A percentile compares a stretch with the other conserved stretches of the same genome.
These are phyloP conservation scores for Spinacia oleracea DNA, from an alignment of 179 eudicot species.

Conservation along the genomic window DNA sequence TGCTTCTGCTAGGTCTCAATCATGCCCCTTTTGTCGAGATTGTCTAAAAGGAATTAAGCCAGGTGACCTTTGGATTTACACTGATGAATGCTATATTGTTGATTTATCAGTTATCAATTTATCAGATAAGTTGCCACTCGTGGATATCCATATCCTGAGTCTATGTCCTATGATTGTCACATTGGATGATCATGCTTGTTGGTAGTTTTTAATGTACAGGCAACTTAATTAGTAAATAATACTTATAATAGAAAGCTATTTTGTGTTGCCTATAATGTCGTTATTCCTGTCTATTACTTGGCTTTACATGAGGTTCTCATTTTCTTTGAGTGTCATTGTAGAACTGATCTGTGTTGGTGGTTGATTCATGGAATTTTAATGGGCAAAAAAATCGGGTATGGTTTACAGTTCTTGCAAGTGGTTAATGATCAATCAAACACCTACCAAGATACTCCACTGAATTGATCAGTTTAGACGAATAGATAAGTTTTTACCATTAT, in stretches of 20 bases:
- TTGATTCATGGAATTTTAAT: slow-evolving; percentile 1
- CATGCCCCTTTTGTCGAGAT: slow-evolving; percentile 39
- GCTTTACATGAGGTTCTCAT: background rate
- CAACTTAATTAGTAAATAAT: slow-evolving; percentile 11
- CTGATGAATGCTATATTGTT: slow-evolving; percentile 28
- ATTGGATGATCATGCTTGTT: slow-evolving; percentile 15
- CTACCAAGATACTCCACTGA: background rate
- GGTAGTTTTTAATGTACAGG: slow-evolving; percentile 27
- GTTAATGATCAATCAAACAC: too few species aligned
- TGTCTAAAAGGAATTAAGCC: slow-evolving; percentile 25
- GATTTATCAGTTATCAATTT: slow-evolving; percentile 31
- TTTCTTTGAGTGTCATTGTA: background rate
- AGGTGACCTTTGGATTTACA: slow-evolving; percentile 37
- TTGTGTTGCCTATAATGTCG: slow-evolving; percentile 1
- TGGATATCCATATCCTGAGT: slow-evolving; percentile 26
- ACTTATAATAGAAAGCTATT: background rate
- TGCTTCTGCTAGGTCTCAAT: slow-evolving; percentile 28
- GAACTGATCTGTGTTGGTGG: background rate
- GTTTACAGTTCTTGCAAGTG: background rate
- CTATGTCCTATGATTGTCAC: slow-evolving; percentile 25
- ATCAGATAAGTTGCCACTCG: slow-evolving; percentile 30
- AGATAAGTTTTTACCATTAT: background rate
- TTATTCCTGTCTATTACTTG: background rate
- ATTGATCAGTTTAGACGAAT: background rate
- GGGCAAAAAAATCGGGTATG: background rate